Evolutionary conservation across 768 basidiomycete species (phyloP).

Genomic region (Pulveroboletus sp.): DNA sequence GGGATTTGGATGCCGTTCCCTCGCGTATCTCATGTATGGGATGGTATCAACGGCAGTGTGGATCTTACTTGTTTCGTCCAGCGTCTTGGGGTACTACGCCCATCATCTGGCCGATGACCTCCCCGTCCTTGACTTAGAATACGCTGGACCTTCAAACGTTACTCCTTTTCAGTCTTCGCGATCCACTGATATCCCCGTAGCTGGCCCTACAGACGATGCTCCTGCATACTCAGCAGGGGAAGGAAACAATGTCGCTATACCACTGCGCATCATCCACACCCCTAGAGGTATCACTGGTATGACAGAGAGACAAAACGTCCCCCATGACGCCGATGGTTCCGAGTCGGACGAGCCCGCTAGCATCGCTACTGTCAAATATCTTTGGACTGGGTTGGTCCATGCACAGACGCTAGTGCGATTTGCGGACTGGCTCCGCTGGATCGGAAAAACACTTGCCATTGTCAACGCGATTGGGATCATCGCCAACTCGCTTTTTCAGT

Average conservation of each 20-base stretch:
- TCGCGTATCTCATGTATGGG: constrained; percentile 31
- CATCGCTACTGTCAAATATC: not conserved
- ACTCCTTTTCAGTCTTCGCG: no score
- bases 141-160: not conserved
- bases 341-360: not conserved
- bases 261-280: not conserved
- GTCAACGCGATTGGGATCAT: constrained; percentile 27
- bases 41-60: constrained; percentile 28
- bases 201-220: not conserved
- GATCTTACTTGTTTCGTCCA: constrained; percentile 31
- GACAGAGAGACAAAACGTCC: not conserved
- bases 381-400: not conserved
- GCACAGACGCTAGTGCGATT: not conserved
- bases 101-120: constrained; percentile 1
- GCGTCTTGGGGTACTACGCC: constrained; percentile 22
- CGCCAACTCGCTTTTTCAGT: constrained; percentile 30
- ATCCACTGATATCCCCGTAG: not conserved
- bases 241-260: not conserved
- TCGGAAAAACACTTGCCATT: constrained; percentile 27
- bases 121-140: not conserved
- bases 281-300: no score
- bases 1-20: constrained; percentile 36
- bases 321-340: no score
- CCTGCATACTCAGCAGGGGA: not conserved
- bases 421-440: constrained; percentile 23